phyloP scores from a whole-genome alignment of 2,329 filamentous ascomycete genomes.

The Sordariomycetes sp. region DNA sequence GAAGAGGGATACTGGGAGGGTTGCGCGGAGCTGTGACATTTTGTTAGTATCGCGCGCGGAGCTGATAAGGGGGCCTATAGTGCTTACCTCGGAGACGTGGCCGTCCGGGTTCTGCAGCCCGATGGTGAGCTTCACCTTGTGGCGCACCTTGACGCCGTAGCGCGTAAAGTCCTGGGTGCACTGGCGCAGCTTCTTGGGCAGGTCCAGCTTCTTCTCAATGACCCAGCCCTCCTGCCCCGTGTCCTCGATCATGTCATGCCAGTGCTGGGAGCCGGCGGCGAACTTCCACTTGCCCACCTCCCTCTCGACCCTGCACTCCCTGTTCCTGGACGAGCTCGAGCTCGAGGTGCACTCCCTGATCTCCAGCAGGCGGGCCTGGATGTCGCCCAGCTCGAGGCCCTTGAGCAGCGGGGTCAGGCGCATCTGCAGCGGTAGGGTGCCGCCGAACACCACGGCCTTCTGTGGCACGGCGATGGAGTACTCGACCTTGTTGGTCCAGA shows the following conservation, averaged over 20 bases:
- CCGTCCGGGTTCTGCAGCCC: conserved; percentile 91
- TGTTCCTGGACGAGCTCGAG: conserved; percentile 32
- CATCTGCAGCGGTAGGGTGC: conserved; percentile 74
- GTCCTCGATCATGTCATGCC: conserved; percentile 59
- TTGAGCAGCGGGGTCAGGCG: conserved; percentile 82
- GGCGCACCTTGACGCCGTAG: conserved; percentile 80
- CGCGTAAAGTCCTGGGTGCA: conserved; percentile 87
- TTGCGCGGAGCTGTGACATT: conserved; percentile 60
- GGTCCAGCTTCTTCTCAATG: conserved; percentile 49
- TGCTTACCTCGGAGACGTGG: conserved; percentile 67
- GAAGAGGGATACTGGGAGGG: conserved; percentile 83
- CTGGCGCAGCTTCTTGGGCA: conserved; percentile 71
- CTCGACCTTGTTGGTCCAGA: conserved; percentile 95
- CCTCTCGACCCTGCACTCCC: conserved; percentile 52
- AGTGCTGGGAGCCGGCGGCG: conserved; percentile 47
- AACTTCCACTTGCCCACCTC: conserved; percentile 52
- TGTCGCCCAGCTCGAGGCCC: conserved; percentile 73
- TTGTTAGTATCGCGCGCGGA: conserved; percentile 5
- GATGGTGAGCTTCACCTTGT: conserved; percentile 86
- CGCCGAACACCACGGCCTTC: conserved; percentile 90
- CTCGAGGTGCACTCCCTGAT: conserved; percentile 55
- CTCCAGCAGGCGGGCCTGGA: conserved; percentile 74
- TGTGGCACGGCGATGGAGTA: conserved; percentile 90
- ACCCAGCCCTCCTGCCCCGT: conserved; percentile 56
- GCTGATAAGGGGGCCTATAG: not conserved